A percentile compares a stretch with the other conserved stretches of the same genome.
phyloP scores from a whole-genome alignment of 2,329 filamentous ascomycete genomes.

The Aspergillus eucalypticola region DNA sequence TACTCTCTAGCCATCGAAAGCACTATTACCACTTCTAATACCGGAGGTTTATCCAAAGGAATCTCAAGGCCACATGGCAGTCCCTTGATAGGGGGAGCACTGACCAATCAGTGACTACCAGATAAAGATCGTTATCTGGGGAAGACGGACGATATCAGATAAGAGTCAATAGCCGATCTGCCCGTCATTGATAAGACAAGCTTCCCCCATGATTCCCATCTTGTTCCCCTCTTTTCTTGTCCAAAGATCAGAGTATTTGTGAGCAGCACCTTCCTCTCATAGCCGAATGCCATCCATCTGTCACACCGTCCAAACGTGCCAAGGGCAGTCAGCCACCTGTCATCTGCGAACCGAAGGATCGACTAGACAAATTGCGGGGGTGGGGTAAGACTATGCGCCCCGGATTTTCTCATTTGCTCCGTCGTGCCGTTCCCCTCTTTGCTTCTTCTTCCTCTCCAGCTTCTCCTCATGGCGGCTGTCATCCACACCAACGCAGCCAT shows the following conservation, averaged over 20 bases:
- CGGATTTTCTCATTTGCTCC: slow-evolving; percentile 6
- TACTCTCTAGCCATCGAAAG: too few species aligned
- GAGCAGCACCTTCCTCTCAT: too few species aligned
- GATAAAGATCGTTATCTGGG: not conserved
- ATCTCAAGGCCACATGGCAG: too few species aligned
- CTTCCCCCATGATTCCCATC: not conserved
- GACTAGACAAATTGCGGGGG: not conserved
- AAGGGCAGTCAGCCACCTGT: not conserved
- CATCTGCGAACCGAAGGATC: not conserved
- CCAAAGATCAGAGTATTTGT: too few species aligned
- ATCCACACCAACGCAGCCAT: not conserved
- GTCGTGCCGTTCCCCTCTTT: not conserved
- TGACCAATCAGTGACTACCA: not conserved
- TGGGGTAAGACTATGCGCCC: slow-evolving; percentile 4
- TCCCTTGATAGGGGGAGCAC: not conserved
- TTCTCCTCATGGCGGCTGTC: slow-evolving; percentile 1
- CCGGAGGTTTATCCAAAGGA: too few species aligned
- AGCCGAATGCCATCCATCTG: not conserved
- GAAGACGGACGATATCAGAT: not conserved
- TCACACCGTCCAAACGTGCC: not conserved
- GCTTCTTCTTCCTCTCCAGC: not conserved
- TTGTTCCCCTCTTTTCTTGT: not conserved
- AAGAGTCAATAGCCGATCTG: not conserved
- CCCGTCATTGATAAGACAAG: not conserved
- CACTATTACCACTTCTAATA: too few species aligned